A percentile compares a stretch with the other conserved stretches of the same genome.
Conservation (phyloP, 1,284 basidiomycete genomes). For the Austroboletus novae-zelandiae region DNA sequence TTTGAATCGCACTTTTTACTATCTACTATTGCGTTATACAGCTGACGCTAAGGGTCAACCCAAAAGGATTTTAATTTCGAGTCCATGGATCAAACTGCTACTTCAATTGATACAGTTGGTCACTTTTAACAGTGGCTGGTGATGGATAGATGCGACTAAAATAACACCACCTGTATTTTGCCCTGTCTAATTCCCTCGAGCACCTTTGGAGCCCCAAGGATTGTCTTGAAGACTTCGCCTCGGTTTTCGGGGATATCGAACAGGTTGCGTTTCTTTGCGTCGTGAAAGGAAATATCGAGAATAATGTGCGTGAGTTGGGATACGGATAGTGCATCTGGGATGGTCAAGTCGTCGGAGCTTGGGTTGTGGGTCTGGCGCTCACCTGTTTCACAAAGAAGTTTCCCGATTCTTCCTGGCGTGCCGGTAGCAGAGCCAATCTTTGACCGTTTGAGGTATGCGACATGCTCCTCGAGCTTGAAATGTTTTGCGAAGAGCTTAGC, state of each 20-base stretch:
- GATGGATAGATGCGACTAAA: constrained; percentile 39
- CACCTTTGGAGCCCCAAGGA: constrained; percentile 62
- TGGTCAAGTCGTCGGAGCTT: constrained; percentile 6
- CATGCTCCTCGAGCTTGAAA: constrained; percentile 79
- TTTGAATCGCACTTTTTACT: constrained; percentile 9
- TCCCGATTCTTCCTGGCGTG: constrained; percentile 79
- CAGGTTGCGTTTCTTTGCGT: constrained; percentile 71
- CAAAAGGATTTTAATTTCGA: constrained; percentile 84
- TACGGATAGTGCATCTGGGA: constrained; percentile 62
- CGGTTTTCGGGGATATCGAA: constrained; percentile 81
- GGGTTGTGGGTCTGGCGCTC: constrained; percentile 22
- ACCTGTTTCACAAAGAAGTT: constrained; percentile 77
- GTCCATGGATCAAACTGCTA: constrained; percentile 35
- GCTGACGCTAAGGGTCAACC: constrained; percentile 84
- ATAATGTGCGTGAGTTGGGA: constrained; percentile 80
- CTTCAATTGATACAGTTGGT: constrained; percentile 12
- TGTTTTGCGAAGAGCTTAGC: constrained; percentile 87
- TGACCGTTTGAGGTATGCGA: constrained; percentile 69
- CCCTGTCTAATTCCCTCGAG: constrained; percentile 63
- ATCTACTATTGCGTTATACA: constrained; percentile 33
- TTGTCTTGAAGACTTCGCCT: constrained; percentile 74
- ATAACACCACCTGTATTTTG: constrained; percentile 73
- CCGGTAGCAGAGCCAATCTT: constrained; percentile 78
- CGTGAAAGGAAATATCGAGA: constrained; percentile 67
- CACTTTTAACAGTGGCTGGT: neutral